Evolutionary conservation across 2,329 filamentous ascomycete species (phyloP).

Genomic region (Graphiopsis chlorocephala): DNA sequence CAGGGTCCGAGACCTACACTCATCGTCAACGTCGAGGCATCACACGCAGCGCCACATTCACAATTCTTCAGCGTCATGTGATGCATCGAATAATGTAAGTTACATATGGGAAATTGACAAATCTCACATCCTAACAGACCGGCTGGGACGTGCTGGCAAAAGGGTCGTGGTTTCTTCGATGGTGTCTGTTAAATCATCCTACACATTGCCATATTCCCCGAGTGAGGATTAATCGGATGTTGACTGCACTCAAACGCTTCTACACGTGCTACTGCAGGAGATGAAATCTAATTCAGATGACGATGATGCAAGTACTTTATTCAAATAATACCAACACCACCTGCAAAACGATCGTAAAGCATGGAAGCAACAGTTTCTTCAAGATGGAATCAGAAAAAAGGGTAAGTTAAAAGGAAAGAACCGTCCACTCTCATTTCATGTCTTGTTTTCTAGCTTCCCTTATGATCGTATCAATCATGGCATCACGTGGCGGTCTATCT

Average conservation of each 20-base stretch:
- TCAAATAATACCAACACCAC: slow-evolving; percentile 1
- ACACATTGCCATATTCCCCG: too few species aligned
- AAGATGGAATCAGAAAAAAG: background rate
- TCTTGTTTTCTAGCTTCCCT: slow-evolving; percentile 14
- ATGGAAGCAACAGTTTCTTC: background rate
- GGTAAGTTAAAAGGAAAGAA: slow-evolving; percentile 11
- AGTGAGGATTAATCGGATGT: too few species aligned
- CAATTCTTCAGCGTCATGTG: slow-evolving; percentile 3
- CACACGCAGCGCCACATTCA: background rate
- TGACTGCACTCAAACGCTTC: background rate
- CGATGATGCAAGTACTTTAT: background rate
- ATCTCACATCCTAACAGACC: background rate
- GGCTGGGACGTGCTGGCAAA: background rate
- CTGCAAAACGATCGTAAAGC: background rate
- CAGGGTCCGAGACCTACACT: background rate
- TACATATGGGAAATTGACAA: background rate
- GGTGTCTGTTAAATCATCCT: background rate
- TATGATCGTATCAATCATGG: slow-evolving; percentile 15
- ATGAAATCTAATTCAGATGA: background rate
- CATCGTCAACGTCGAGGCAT: too few species aligned
- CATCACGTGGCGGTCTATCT: slow-evolving; percentile 17
- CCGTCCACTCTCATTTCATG: slow-evolving; percentile 15
- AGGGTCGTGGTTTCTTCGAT: background rate
- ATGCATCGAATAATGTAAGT: background rate
- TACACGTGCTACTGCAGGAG: background rate